Evolutionary conservation across 2,329 filamentous ascomycete species (phyloP).

Genomic region (Metarhizium anisopliae): DNA sequence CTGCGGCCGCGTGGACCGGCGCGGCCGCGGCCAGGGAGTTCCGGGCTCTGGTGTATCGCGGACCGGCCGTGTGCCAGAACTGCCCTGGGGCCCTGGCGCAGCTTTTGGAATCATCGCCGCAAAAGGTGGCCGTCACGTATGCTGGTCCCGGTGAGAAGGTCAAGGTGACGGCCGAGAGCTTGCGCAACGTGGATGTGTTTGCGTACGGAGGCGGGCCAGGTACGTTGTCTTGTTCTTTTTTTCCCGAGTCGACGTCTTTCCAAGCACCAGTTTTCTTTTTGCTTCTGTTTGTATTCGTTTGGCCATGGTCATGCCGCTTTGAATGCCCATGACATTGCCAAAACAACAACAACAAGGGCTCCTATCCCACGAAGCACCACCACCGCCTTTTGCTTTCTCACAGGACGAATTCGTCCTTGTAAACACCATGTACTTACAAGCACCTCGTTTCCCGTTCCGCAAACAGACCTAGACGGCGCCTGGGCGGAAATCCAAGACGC

Average conservation of each 20-base stretch:
- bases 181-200: constrained; percentile 9
- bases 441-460: too few relatives aligned
- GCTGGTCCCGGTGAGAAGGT: constrained; percentile 11
- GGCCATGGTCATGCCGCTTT: too few relatives aligned
- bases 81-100: constrained; percentile 11
- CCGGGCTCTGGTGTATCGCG: neutral
- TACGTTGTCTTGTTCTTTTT: neutral
- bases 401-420: too few relatives aligned
- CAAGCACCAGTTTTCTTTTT: too few relatives aligned
- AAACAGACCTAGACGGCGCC: constrained; percentile 10
- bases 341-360: too few relatives aligned
- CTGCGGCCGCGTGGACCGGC: neutral
- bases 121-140: constrained; percentile 12
- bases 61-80: constrained; percentile 9
- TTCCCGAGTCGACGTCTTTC: too few relatives aligned
- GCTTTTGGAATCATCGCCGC: constrained; percentile 11
- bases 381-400: too few relatives aligned
- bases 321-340: too few relatives aligned
- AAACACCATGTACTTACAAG: too few relatives aligned
- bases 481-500: constrained; percentile 10
- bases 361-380: too few relatives aligned
- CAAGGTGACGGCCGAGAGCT: constrained; percentile 5
- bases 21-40: neutral
- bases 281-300: too few relatives aligned
- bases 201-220: constrained; percentile 13